Evolutionary conservation across 805 yeast genomes (phyloP), one percentile per base, ranked within the genome.

Genomic region (Trichomonascus vanleenenianus): DNA sequence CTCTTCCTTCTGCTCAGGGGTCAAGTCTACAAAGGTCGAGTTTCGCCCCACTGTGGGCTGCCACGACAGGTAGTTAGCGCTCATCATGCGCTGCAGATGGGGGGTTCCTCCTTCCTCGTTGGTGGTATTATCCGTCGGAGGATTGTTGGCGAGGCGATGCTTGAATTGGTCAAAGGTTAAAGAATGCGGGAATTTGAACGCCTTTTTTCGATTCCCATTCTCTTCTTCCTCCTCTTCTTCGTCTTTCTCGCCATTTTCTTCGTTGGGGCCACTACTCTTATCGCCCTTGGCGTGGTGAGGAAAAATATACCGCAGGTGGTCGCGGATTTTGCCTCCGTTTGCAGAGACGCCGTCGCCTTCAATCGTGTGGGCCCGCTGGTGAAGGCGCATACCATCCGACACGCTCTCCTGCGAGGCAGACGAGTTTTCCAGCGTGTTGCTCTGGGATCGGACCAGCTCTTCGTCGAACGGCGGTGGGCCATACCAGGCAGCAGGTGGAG

Each of bases 21-120:
- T 78, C 37, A 93, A 63, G 12, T 83, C 83, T 2, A 87, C 83
- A 69, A 93, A 93, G 0, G 89, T 82, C 0, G 97, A 91, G 63
- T 93, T 93, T 62, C 97, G 75, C 9, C 96, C 97, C 31, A 93
- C 75, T 0, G 93, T 85, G 2, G 97, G 97, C 30, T 75, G 75
- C 86, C 95, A 88, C 0, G 97, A 88, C 19, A 91, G 67, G 56
- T 89, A 93, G 51, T 63, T 63, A 3, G 67, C 51, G 12, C 57
- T 56, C 68, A 65, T 66, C 19, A 50, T 49, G 11, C 49, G 30
- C 30, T 39, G 15, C 11, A 43, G 38, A 6, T 18, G 30, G 7
- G 36, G 20, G 20, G 30, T 16, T 18, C 20, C 20, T 11, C 12
- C 32, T 14, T 25, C 31, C 15, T 20, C 25, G 11, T 15, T 12